Conservation (phyloP, 2,329 filamentous ascomycete genomes). For the Fusarium sarcochroum region DNA sequence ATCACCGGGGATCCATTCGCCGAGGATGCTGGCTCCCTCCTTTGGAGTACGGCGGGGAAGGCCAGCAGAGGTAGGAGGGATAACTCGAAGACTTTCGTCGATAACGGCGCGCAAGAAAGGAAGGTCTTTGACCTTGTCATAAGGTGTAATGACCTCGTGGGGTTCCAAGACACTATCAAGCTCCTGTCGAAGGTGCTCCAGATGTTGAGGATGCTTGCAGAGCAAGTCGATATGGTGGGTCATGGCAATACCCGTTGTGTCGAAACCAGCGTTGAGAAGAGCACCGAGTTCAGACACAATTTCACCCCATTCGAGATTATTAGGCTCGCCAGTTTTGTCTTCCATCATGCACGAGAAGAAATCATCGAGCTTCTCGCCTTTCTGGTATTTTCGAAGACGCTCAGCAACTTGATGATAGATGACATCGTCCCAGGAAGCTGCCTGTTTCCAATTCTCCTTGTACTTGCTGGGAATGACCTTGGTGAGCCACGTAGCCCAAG, state of each 20-base stretch:
- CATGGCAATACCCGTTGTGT: constrained; percentile 64
- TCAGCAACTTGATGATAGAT: constrained; percentile 56
- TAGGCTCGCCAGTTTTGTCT: constrained; percentile 55
- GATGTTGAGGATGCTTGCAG: constrained; percentile 58
- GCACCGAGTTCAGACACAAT: constrained; percentile 68
- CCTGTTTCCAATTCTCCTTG: constrained; percentile 21
- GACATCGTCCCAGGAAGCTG: constrained; percentile 57
- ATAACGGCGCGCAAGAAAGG: constrained; percentile 66
- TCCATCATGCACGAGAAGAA: constrained; percentile 71
- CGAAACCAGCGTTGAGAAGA: constrained; percentile 66
- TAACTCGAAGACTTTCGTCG: constrained; percentile 61
- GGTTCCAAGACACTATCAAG: constrained; percentile 60
- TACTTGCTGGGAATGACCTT: constrained; percentile 61
- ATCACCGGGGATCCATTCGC: constrained; percentile 54
- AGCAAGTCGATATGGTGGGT: constrained; percentile 66
- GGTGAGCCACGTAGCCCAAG: constrained; percentile 60
- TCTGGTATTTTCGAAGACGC: constrained; percentile 30
- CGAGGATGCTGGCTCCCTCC: constrained; percentile 49
- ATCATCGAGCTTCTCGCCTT: constrained; percentile 70
- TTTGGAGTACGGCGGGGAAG: constrained; percentile 46
- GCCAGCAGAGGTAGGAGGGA: constrained; percentile 47
- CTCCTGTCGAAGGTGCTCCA: constrained; percentile 60
- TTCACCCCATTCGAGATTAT: constrained; percentile 67
- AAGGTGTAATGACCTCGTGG: constrained; percentile 60
- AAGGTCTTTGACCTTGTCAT: constrained; percentile 64